Evolutionary conservation across 768 basidiomycete genomes (phyloP).

Genomic region (Lactifluus hygrophoroides): DNA sequence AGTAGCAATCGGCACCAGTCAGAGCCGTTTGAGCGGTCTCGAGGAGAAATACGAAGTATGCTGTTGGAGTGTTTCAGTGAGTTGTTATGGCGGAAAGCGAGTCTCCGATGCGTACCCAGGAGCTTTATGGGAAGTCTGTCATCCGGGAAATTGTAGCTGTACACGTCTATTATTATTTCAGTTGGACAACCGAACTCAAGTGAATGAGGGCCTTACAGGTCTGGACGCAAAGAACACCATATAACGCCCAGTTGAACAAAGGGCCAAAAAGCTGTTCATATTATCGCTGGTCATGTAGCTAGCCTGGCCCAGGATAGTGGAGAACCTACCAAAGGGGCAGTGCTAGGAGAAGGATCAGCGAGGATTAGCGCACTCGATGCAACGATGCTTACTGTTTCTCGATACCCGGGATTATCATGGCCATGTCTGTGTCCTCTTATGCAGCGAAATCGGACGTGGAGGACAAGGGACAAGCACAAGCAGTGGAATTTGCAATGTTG

Average conservation of each 20-base stretch:
- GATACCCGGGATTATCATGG: background rate
- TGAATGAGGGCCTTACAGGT: background rate
- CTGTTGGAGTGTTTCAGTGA: background rate
- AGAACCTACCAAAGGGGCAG: conserved; percentile 1
- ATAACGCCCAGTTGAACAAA: background rate
- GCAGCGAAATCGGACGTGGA: no score
- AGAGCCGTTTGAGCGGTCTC: no score
- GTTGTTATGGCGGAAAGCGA: background rate
- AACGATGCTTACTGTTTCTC: background rate
- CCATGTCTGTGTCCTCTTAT: background rate
- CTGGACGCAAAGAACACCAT: background rate
- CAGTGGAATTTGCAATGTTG: no score
- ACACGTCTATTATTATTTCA: no score
- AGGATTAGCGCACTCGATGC: no score
- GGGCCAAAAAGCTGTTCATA: background rate
- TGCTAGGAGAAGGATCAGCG: background rate
- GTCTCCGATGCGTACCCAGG: background rate
- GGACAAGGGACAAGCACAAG: no score
- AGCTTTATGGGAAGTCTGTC: background rate
- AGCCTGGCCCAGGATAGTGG: background rate
- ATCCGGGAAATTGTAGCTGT: conserved; percentile 10
- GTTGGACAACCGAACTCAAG: background rate
- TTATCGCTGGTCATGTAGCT: background rate
- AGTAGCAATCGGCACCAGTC: no score
- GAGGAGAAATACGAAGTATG: conserved; percentile 1